phyloP scores from a whole-genome alignment of 169 alveolate genomes.

The Plasmodium relictum region DNA sequence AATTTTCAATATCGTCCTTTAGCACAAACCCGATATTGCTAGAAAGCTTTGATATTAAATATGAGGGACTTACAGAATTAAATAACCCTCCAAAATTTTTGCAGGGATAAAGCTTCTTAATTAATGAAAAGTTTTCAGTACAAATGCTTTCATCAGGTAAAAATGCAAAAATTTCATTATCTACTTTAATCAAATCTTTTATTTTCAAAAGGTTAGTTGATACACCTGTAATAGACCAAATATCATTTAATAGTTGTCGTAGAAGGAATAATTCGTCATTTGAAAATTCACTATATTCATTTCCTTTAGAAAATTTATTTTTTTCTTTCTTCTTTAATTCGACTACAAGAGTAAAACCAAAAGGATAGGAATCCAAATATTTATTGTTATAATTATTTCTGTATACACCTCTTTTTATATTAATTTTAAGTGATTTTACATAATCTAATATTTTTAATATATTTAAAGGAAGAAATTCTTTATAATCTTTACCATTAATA shows the following conservation, averaged over 20 bases:
- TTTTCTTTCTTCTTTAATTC: conserved; percentile 38
- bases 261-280: conserved; percentile 58
- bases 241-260: conserved; percentile 51
- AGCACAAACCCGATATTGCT: conserved; percentile 73
- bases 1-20: conserved; percentile 64
- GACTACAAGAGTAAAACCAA: conserved; percentile 67
- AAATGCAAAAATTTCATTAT: conserved; percentile 75
- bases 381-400: conserved; percentile 59
- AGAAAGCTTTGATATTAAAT: conserved; percentile 47
- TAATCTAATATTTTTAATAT: conserved; percentile 48
- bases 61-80: conserved; percentile 47
- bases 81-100: conserved; percentile 76
- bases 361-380: conserved; percentile 74
- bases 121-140: conserved; percentile 62
- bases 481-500: conserved; percentile 73
- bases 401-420: conserved; percentile 76
- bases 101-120: conserved; percentile 71
- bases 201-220: conserved; percentile 70
- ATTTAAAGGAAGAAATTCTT: conserved; percentile 64
- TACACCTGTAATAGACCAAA: conserved; percentile 75
- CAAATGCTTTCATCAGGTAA: conserved; percentile 76
- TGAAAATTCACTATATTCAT: conserved; percentile 66
- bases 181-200: conserved; percentile 52
- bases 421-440: conserved; percentile 73
- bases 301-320: conserved; percentile 12